Percentiles rank a stretch among this genome's conserved stretches.
phyloP scores from a whole-genome alignment of 768 basidiomycete species.

The Dioszegia hungarica region DNA sequence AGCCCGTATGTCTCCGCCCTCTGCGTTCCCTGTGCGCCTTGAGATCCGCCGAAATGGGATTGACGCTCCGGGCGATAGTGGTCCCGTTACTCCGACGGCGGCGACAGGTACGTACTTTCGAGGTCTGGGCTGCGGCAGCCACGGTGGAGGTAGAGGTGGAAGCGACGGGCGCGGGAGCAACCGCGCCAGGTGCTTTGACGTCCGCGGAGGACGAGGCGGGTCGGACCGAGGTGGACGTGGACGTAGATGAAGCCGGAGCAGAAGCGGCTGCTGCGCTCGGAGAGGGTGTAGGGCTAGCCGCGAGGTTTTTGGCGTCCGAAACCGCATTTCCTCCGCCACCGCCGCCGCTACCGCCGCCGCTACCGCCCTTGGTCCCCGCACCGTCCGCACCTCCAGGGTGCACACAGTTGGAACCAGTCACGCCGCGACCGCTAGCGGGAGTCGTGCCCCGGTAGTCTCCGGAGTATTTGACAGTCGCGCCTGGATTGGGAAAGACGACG shows the following conservation, averaged over 20 bases:
- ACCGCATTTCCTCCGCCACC: neutral
- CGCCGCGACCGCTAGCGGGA: slow-evolving; percentile 34
- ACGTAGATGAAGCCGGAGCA: neutral
- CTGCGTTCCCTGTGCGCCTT: slow-evolving; percentile 1
- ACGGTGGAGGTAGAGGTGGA: slow-evolving; percentile 8
- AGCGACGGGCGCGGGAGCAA: slow-evolving; percentile 5
- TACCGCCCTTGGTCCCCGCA: neutral
- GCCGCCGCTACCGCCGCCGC: neutral
- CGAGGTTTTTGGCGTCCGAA: neutral
- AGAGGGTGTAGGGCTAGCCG: neutral
- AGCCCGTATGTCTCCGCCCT: neutral
- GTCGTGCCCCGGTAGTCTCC: slow-evolving; percentile 6
- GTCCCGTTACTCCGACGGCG: neutral
- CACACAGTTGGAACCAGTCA: slow-evolving; percentile 39
- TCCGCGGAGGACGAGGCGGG: neutral
- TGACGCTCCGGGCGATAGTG: neutral
- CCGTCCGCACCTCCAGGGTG: slow-evolving; percentile 21
- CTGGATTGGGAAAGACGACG: slow-evolving; percentile 46
- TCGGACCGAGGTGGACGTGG: neutral
- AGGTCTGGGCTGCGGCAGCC: slow-evolving; percentile 6
- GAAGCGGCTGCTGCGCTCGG: slow-evolving; percentile 13
- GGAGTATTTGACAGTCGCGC: slow-evolving; percentile 26
- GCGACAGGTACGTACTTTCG: neutral
- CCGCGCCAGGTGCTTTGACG: neutral
- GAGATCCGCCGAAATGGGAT: neutral